Base-by-base conservation (phyloP, 2,329 filamentous ascomycete genomes). In the Eutypa lata region DNA sequence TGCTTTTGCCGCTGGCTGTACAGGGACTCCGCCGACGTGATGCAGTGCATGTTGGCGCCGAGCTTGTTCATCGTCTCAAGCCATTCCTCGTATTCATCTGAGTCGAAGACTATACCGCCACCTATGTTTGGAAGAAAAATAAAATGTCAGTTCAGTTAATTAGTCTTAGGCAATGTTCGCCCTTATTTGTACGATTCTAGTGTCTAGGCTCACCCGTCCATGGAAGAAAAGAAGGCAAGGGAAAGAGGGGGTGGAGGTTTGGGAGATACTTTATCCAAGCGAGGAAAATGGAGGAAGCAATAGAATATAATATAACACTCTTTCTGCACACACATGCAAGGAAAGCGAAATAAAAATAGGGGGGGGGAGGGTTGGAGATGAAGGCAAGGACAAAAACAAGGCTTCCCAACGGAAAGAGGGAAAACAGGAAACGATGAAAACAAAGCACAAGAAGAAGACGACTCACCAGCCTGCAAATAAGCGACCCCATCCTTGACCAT, bases 41-140 rank as follows among this genome's bases (percentile, higher is more conserved):
- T 92, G 72, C 90, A 94, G 61, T 88, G 83, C 77, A 95, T 91
- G 70, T 96, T 96, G 44, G 91, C 90, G 24, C 89, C 86, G 47
- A 96, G 77, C 80, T 99, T 99, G 77, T 99, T 97, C 49, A 85
- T 90, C 59, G 95, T 97, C 81, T 97, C 91, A 72, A 93, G 83
- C 79, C 92, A 97, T 72, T 97, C 94, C 59, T 97, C 90, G 64
- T 89, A 87, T 61, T 80, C 88, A 67, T 96, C 92, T 40, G 90
- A 95, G 72, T 97, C 94, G 66, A 93, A 96, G 43, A 96, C 92
- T 65, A 97, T 96, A 28, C 92, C 92, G 35, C 92, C 92, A 14
- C 89, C 82, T 83, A 50, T 43, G 43, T 11, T 8, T 11, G 1
- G 18, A n/a, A 35, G n/a, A n/a, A n/a, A n/a, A n/a, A n/a, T n/a